Base-by-base conservation (phyloP, 257 asterid species). In the Fraxinus excelsior region DNA sequence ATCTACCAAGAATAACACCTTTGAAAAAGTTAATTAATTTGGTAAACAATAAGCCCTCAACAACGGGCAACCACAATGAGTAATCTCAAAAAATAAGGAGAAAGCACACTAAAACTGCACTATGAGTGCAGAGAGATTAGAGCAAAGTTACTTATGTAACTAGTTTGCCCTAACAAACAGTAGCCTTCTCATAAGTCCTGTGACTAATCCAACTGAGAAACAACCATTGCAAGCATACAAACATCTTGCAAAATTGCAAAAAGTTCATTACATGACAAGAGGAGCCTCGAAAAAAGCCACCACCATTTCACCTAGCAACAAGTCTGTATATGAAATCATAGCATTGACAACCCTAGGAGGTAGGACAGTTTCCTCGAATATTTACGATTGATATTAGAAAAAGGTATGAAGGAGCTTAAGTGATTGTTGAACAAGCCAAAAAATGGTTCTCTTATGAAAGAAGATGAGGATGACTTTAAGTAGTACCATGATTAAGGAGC, bases 91-190 rank as follows among this genome's bases (percentile, higher is more conserved):
- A 68, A 1, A 69, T 25, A 42, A 26, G 29, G 58, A 77, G 76
- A 77, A 77, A 60, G 46, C 65, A 60, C 70, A 7, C 62, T 31
- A 32, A 70, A 25, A 77, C 21, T 29, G n/a, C n/a, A n/a, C n/a
- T n/a, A n/a, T n/a, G n/a, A n/a, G 53, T 7, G 62, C 26, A 26
- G 28, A 12, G 42, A 34, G 11, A 69, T 31, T 53, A 65, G 32
- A 67, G 28, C 79, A 38, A 3, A 13, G 58, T 51, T 66, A 38
- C 67, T 72, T 71, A 32, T 34, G 40, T 49, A 71, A 67, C 72
- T 68, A 51, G 62, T 51, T 31, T 75, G 25, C 51, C 71, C 51
- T 35, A 71, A 65, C 34, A 38, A 62, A 49, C 11, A 66, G 73
- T 58, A 37, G 71, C 76, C 46, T 18, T 46, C 81, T 62, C 66